Evolutionary conservation across 495 filamentous ascomycete genomes (phyloP), one percentile per base, ranked within the genome.

Genomic region (Penicillium herquei): DNA sequence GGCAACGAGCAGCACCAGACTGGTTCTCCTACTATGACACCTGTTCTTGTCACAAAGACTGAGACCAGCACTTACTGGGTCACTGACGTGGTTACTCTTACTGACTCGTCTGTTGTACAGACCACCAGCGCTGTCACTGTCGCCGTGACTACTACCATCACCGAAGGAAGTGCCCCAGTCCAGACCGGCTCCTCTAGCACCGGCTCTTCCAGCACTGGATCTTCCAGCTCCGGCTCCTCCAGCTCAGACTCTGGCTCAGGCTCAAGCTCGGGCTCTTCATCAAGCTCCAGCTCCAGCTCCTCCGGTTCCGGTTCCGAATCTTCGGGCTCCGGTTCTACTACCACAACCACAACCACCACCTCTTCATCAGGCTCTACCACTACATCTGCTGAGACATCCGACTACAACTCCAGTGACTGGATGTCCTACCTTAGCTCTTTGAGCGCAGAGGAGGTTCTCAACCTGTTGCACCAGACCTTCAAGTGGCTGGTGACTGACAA

Each of bases 401-500:
- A 49, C 45, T 61, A 57, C 52, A 57, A 52, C 61, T 63, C 61
- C 63, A 51, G 49, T 44, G 66, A 65, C 57, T 67, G 65, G 50
- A 54, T 57, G 14, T 56, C 66, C 26, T 76, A 72, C 61, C 70
- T 76, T 51, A 63, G 58, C 64, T 71, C 70, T 48, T 59, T 76
- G 56, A 70, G 57, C 55, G 68, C 72, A 21, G 66, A 70, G 3
- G 58, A 76, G 67, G 62, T 72, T 58, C 58, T 76, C 51, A 62
- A 43, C 55, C 30, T 70, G 18, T 48, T 76, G 45, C 67, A 63
- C 39, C 51, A 69, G 54, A 76, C 72, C 26, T 39, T 71, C 41
- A 66, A 63, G 53, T 76, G 72, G 72, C 57, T 76, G 39, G 65
- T 73, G 61, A 66, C 63, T 34, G 63, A 72, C 50, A 69, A 74